Evolutionary conservation across 345 rosid genomes (phyloP), one percentile per base, ranked within the genome.

Genomic region (Salix suchowensis): DNA sequence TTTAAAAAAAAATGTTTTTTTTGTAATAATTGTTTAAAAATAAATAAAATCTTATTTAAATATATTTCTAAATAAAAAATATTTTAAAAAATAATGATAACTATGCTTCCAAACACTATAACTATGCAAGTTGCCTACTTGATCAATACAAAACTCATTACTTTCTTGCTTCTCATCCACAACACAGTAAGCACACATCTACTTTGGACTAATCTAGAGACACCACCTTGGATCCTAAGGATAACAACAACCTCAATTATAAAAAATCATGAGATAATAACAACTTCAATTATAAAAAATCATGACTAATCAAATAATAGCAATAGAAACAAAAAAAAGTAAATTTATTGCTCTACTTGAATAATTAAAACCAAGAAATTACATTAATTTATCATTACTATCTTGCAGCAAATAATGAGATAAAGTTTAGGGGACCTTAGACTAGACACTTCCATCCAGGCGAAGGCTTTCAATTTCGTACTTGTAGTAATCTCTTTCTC

Each of bases 1-100:
- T n/a, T n/a, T n/a, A n/a, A n/a, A n/a, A n/a, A n/a, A n/a, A n/a
- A n/a, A n/a, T n/a, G n/a, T n/a, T 36, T 5, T 0, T 36, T 5
- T 36, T 36, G 0, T 5, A 36, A 0, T 36, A 5, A 36, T 5
- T 5, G 5, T 36, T 0, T 0, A 36, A 5, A 36, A 36, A 5
- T 36, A 5, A 36, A 36, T 36, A 36, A 36, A 5, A 5, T 0
- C 6, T 36, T 36, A 36, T 34, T 34, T 34, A 1, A 34, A 34
- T 0, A 34, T 4, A 34, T 34, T 34, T 34, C 0, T 34, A 34
- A 34, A 34, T 36, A 36, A 36, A 36, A 36, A 34, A 34, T 34
- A 34, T 4, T 34, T 34, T 0, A 0, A 34, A 34, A 34, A 36
- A 36, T 5, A 36, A 36, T 36, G 37, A 36, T 36, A 36, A 36